Evolutionary conservation across 192 early-diverging fungal genomes (phyloP), one percentile per base, ranked within the genome.

Genomic region (Coemansia guatemalensis): DNA sequence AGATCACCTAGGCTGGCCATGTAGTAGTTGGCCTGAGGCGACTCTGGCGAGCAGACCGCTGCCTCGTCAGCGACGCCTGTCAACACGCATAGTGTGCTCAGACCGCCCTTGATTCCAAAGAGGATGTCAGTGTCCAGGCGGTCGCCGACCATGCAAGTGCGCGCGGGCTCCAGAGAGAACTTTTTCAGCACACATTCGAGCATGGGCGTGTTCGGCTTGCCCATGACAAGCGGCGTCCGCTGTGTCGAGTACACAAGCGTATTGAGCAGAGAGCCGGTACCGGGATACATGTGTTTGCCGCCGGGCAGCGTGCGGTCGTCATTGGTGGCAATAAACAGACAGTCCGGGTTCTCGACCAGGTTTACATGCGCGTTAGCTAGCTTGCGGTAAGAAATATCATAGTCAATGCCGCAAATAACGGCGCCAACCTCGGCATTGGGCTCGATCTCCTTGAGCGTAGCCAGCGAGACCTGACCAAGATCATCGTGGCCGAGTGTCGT

Each of bases 71-170:
- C 62, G 21, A 77, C 71, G 83, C 95, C 95, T 8, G 95, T 96
- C 75, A 99, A 82, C 24, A 98, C 95, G 56, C 93, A 85, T 59
- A 99, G 75, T 0, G 97, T 99, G 51, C 82, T 85, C 29, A 94
- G 70, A n/a, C 89, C 88, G 62, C 94, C 94, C 20, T 85, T 68
- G 53, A 88, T 87, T 32, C 97, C 97, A 80, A 99, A 99, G 29
- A 85, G 85, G 65, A 99, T 95, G 75, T 99, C 97, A 4, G 97
- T 99, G 73, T 96, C 91, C 39, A 98, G 79, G 25, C 94, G 84
- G 70, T 99, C 97, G 24, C 97, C 97, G 47, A 99, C 89, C 97
- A 99, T 99, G 76, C 91, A 95, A 5, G 95, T 94, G 49, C 89
- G 80, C 11, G 74, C 53, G 1, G 85, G 88, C 59, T 98, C 89